phyloP scores from a whole-genome alignment of 2,329 filamentous ascomycete species.

The Plenodomus biglobosus region DNA sequence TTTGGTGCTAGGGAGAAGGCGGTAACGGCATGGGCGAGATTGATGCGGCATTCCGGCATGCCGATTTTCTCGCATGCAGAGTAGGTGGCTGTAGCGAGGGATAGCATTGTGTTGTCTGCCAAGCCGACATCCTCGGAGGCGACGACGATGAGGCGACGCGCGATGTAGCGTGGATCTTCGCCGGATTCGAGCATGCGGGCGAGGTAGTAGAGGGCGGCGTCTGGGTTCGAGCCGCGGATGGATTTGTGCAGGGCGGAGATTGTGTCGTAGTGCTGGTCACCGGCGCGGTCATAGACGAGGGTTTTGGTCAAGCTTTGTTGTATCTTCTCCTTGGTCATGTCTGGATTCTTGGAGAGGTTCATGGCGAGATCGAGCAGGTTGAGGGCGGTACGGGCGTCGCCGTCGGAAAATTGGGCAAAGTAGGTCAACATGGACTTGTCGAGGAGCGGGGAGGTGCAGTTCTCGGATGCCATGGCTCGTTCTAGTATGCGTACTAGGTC shows the following conservation, averaged over 20 bases:
- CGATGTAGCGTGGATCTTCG: conserved; percentile 90
- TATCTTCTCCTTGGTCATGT: conserved; percentile 72
- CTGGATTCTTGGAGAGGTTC: conserved; percentile 66
- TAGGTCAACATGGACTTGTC: conserved; percentile 78
- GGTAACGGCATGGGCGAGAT: conserved; percentile 82
- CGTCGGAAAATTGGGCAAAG: conserved; percentile 83
- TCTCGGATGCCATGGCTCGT: conserved; percentile 70
- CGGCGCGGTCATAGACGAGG: conserved; percentile 89
- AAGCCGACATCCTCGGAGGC: conserved; percentile 92
- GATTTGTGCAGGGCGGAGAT: conserved; percentile 98
- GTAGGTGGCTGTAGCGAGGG: conserved; percentile 82
- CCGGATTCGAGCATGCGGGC: conserved; percentile 94
- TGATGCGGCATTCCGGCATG: conserved; percentile 91
- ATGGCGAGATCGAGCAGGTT: conserved; percentile 91
- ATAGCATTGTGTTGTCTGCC: conserved; percentile 80
- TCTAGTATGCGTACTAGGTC: conserved; percentile 73
- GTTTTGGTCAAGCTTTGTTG: conserved; percentile 87
- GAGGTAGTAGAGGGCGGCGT: conserved; percentile 91
- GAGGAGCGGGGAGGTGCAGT: conserved; percentile 60
- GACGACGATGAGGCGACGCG: conserved; percentile 89
- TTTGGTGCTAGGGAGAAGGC: conserved; percentile 81
- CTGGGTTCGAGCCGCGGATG: conserved; percentile 80
- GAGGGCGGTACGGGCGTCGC: conserved; percentile 87
- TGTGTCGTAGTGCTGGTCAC: conserved; percentile 96
- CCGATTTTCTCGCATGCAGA: conserved; percentile 90